These are phyloP conservation scores for Lyophyllum semitale DNA, from an alignment of 768 basidiomycete species.

Conservation along the genomic window DNA sequence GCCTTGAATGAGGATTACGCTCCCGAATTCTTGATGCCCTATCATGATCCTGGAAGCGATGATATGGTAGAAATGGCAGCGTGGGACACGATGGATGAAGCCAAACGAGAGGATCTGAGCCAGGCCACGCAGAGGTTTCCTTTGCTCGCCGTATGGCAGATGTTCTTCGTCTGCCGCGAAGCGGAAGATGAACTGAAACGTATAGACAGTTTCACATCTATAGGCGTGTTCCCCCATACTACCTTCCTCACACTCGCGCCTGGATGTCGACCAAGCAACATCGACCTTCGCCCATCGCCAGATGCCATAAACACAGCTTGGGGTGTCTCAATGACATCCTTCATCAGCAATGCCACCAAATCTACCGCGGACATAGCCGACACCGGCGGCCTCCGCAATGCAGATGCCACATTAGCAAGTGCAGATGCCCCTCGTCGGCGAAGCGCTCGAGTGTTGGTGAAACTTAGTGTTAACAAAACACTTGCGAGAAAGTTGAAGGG, in stretches of 20 bases:
- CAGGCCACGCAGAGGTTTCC: neutral
- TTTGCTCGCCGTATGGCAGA: slow-evolving; percentile 4
- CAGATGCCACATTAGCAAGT: too few relatives aligned
- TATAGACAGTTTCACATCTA: neutral
- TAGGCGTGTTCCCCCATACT: neutral
- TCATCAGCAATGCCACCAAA: too few relatives aligned
- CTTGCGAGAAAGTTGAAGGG: neutral
- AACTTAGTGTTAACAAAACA: neutral
- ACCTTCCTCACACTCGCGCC: neutral
- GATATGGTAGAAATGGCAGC: too few relatives aligned
- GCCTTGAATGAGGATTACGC: neutral
- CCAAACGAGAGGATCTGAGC: neutral
- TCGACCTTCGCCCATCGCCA: neutral
- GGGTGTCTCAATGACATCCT: neutral
- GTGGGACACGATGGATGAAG: neutral
- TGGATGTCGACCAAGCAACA: neutral
- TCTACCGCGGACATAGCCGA: too few relatives aligned
- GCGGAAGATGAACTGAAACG: slow-evolving; percentile 2
- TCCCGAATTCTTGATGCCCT: neutral
- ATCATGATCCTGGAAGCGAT: neutral
- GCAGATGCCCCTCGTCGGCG: too few relatives aligned
- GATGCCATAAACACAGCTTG: neutral
- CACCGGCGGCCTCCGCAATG: too few relatives aligned
- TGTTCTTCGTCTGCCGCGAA: slow-evolving; percentile 2
- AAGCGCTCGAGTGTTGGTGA: too few relatives aligned